A percentile compares a stretch with the other conserved stretches of the same genome.
These are phyloP conservation scores for Zymoseptoria pseudotritici DNA, from an alignment of 2,329 filamentous ascomycete genomes.

Conservation along the genomic window DNA sequence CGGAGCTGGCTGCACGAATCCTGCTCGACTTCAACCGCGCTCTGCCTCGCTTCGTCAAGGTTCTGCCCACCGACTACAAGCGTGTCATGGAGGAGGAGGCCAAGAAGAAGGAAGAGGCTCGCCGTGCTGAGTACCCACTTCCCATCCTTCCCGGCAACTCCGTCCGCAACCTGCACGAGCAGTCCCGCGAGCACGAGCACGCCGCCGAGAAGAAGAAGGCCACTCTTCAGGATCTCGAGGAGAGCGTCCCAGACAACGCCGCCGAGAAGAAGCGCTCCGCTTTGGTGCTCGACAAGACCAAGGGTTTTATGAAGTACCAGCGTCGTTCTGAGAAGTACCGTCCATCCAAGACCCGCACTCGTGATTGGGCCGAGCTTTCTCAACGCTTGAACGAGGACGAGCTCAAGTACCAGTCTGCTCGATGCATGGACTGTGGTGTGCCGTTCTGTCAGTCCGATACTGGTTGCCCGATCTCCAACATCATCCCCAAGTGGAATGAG, in stretches of 20 bases:
- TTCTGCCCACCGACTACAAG: conserved; percentile 93
- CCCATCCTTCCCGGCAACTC: conserved; percentile 64
- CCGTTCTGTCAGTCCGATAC: conserved; percentile 97
- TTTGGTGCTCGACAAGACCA: conserved; percentile 92
- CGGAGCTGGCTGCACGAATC: conserved; percentile 85
- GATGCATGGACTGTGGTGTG: conserved; percentile 98
- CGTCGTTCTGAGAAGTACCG: conserved; percentile 91
- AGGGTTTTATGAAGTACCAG: conserved; percentile 95
- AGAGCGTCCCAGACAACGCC: conserved; percentile 75
- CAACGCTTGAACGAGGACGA: conserved; percentile 85
- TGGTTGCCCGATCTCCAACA: conserved; percentile 92
- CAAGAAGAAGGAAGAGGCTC: conserved; percentile 74
- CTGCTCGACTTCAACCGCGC: conserved; percentile 93
- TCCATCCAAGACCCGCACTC: conserved; percentile 70
- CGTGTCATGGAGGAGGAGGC: conserved; percentile 80
- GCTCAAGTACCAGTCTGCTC: conserved; percentile 90
- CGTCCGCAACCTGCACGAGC: conserved; percentile 46
- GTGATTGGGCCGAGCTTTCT: conserved; percentile 90
- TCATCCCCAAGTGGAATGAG: conserved; percentile 96
- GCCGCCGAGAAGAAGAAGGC: conserved; percentile 62
- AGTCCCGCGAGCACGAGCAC: conserved; percentile 47
- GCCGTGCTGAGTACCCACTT: conserved; percentile 74
- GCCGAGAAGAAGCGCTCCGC: conserved; percentile 85
- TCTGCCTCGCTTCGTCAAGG: conserved; percentile 83
- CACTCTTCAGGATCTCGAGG: conserved; percentile 73